Base-by-base conservation (phyloP, 352 stramenopile species). In the Aphanomyces stellatus region DNA sequence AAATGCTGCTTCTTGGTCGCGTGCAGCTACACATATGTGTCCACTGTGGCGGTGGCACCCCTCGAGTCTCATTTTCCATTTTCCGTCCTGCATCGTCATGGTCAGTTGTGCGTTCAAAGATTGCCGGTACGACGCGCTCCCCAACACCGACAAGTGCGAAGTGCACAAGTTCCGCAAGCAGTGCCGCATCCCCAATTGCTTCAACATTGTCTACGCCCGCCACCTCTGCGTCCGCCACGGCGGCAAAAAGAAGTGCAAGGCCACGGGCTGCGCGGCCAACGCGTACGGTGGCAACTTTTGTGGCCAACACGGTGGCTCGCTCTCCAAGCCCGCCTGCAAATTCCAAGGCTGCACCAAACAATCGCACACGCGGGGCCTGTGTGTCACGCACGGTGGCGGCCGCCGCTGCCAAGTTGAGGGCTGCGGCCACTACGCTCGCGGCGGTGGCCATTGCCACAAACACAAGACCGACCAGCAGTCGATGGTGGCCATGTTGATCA, bases 331-430 rank as follows among this genome's bases (percentile, higher is more conserved):
- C n/a, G 19, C 25, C 11, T 62, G 53, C 53, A 48, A 48, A 15
- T 22, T 48, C 35, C 30, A 62, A 46, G 53, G 60, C 7, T 67
- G 60, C 37, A 59, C 7, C 31, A 59, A 57, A 13, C 22, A 57
- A 17, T 25, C 60, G 10, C 60, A 67, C 34, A 22, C 41, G 11
- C 60, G 60, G 4, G 40, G 41, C 13, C 48, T 57, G 17, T 67
- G 60, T 25, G 60, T 67, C 22, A 25, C n/a, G 13, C 60, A 67
- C 25, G 60, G 60, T 33, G 60, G 60, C 25, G 60, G 60, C 13
- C 60, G 60, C 3, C 41, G 19, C 28, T 67, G 60, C 49, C 25
- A 33, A n/a, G 33, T 35, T 11, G 25, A 57, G 17, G 49, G 30
- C 8, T 57, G 49, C 25, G 25, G 25, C 22, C 49, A 57, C 30